Evolutionary conservation across 176 grass and related monocot species (phyloP).

Genomic region (Oryza longistaminata): DNA sequence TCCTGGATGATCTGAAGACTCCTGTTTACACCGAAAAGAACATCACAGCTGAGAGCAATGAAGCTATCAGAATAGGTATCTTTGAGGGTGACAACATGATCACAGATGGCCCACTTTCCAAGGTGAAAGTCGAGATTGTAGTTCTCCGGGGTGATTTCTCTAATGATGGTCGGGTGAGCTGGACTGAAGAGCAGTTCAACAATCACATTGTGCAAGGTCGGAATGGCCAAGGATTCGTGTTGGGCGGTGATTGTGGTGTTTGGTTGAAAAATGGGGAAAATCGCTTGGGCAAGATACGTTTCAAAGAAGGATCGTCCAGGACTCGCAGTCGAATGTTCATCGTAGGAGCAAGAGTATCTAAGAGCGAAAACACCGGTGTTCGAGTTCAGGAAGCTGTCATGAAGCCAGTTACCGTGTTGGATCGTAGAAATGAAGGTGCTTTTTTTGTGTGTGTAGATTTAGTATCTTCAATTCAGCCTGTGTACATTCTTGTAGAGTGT

Average conservation of each 20-base stretch:
- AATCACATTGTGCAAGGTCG: constrained; percentile 35
- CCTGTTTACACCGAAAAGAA: constrained; percentile 38
- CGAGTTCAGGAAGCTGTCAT: constrained; percentile 43
- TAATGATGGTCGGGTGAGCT: constrained; percentile 9
- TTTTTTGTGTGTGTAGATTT: no score
- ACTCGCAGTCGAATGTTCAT: constrained; percentile 26
- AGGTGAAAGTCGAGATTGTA: constrained; percentile 24
- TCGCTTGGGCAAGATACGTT: neutral
- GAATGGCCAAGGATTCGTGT: constrained; percentile 19
- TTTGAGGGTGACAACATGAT: constrained; percentile 22
- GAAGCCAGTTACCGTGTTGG: constrained; percentile 28
- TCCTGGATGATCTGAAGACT: constrained; percentile 11
- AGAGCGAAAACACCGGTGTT: neutral
- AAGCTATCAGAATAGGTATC: constrained; percentile 35
- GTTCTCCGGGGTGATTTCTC: constrained; percentile 40
- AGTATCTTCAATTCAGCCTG: no score
- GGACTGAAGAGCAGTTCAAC: constrained; percentile 43
- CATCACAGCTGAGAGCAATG: neutral
- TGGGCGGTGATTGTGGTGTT: constrained; percentile 19
- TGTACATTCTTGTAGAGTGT: no score
- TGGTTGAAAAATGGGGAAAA: constrained; percentile 20
- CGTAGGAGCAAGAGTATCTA: constrained; percentile 28
- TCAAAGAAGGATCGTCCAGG: constrained; percentile 45
- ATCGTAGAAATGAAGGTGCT: constrained; percentile 45
- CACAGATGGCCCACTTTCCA: neutral